Percentiles rank a stretch among this genome's conserved stretches.
These are phyloP conservation scores for Aspergillus vadensis DNA, from an alignment of 2,329 filamentous ascomycete species.

Conservation along the genomic window DNA sequence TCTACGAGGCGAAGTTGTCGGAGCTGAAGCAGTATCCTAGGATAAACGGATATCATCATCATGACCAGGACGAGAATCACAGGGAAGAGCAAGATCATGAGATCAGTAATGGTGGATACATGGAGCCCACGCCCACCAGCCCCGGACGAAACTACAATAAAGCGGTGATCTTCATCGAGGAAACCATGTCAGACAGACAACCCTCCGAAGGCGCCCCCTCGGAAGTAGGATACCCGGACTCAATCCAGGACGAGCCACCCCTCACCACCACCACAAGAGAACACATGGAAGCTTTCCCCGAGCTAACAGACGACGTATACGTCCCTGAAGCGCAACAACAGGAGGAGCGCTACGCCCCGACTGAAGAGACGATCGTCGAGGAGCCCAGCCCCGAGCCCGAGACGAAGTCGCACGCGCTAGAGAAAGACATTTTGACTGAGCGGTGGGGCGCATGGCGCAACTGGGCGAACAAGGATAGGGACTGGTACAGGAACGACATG, in stretches of 20 bases:
- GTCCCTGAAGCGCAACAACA: neutral
- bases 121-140: neutral
- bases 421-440: neutral
- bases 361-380: neutral
- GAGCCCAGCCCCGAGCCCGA: neutral
- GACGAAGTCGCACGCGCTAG: neutral
- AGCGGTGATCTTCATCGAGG: neutral
- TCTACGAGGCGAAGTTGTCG: slow-evolving; percentile 1
- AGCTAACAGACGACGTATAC: neutral
- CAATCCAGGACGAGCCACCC: neutral
- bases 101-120: neutral
- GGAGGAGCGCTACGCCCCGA: neutral
- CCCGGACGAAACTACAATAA: neutral
- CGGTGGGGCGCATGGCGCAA: neutral
- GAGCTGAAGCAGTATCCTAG: neutral
- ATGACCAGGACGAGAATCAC: neutral
- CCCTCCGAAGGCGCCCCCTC: neutral
- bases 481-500: neutral
- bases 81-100: no score
- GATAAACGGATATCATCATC: neutral
- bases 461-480: neutral
- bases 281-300: neutral
- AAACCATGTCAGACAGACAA: neutral
- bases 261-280: neutral
- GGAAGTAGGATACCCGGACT: neutral